These are phyloP conservation scores for Dryadomyces quercivorus DNA, from an alignment of 2,329 filamentous ascomycete species.

Conservation along the genomic window DNA sequence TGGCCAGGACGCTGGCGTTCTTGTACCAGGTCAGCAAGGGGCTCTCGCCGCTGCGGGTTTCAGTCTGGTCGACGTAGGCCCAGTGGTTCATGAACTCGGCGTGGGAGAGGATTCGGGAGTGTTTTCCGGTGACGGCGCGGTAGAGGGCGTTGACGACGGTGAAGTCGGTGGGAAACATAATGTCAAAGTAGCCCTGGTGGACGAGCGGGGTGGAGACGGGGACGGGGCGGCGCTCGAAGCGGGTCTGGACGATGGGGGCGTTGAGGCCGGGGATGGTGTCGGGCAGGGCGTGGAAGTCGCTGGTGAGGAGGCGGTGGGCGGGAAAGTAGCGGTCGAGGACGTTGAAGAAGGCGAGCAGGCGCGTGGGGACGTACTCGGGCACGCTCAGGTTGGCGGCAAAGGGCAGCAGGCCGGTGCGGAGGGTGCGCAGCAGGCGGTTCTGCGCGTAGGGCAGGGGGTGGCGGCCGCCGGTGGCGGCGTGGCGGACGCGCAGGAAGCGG, in stretches of 20 bases:
- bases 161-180: constrained; percentile 96
- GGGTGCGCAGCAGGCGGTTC: constrained; percentile 42
- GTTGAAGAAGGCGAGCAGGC: constrained; percentile 94
- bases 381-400: constrained; percentile 57
- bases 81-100: constrained; percentile 84
- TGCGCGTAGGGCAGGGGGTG: constrained; percentile 50
- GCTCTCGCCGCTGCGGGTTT: constrained; percentile 85
- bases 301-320: constrained; percentile 73
- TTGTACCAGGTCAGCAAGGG: constrained; percentile 86
- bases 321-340: constrained; percentile 82
- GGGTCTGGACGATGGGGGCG: constrained; percentile 90
- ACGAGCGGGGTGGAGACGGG: constrained; percentile 85
- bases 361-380: constrained; percentile 89
- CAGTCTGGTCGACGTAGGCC: constrained; percentile 82
- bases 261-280: constrained; percentile 77
- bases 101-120: constrained; percentile 75
- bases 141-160: constrained; percentile 84
- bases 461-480: constrained; percentile 56
- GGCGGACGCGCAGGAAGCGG: constrained; percentile 72
- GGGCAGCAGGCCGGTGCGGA: constrained; percentile 54
- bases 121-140: constrained; percentile 79
- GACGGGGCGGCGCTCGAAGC: constrained; percentile 76
- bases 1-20: constrained; percentile 88
- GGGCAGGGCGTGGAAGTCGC: constrained; percentile 80
- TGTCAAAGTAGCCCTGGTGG: constrained; percentile 97